Conservation (phyloP, 257 asterid species). For the Nicotiana otophora region DNA sequence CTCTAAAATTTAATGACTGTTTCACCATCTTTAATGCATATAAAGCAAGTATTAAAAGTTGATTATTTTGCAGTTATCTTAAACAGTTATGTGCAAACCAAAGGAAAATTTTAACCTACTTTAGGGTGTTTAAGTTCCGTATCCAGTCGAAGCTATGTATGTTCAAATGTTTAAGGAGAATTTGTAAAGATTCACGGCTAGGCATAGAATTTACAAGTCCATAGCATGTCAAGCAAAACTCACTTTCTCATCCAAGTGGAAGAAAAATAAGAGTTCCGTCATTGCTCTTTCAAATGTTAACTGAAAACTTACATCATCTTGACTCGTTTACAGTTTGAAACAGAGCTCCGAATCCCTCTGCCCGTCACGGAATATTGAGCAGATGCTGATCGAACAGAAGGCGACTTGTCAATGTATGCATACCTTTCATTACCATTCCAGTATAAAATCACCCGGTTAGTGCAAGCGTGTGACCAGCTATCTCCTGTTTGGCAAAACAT, state of each 20-base stretch:
- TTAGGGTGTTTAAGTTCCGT: not conserved
- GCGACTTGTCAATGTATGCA: conserved; percentile 88
- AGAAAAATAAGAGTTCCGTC: not conserved
- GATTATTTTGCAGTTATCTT: not conserved
- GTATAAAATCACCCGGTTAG: conserved; percentile 74
- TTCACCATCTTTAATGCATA: too few relatives aligned
- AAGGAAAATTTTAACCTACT: not conserved
- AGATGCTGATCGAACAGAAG: conserved; percentile 69
- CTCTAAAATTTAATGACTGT: not conserved
- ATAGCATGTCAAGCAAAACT: not conserved
- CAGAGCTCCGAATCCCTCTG: conserved; percentile 68
- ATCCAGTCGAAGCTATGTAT: not conserved
- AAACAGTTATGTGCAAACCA: not conserved
- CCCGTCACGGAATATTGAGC: conserved; percentile 75
- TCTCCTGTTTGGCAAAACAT: conserved; percentile 55
- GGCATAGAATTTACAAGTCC: not conserved
- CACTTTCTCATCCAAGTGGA: not conserved
- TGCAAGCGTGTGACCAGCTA: conserved; percentile 98
- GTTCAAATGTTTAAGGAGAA: not conserved
- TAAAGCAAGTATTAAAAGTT: not conserved
- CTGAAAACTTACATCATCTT: conserved; percentile 48
- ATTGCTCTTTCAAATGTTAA: not conserved
- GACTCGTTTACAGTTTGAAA: conserved; percentile 63
- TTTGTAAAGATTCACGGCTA: not conserved
- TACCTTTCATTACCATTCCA: conserved; percentile 83